Evolutionary conservation across 768 basidiomycete species (phyloP), one percentile per base, ranked within the genome.

Genomic region (Galerina sulciceps): DNA sequence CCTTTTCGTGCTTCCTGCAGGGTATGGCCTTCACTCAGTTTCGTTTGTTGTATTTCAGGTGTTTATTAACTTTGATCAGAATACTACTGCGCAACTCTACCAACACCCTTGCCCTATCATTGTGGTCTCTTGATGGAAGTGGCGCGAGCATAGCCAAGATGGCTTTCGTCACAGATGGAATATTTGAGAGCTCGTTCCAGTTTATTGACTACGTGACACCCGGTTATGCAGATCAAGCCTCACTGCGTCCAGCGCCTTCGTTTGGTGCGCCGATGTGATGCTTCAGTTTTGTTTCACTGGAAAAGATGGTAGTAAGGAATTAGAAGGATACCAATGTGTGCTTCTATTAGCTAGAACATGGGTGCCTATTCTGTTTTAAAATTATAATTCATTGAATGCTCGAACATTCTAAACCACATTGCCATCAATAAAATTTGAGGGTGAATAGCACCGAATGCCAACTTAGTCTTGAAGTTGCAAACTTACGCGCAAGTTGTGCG

Each of bases 21-120:
- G 79, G 80, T 79, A 56, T 35, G 58, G 8, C 8, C 15, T 4
- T 22, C 35, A 8, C 17, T 18, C 23, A 3, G 35, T 43, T 17
- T 9, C 20, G 20, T 11, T 35, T 31, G 4, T 31, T 8, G 9
- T 17, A 37, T 2, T 14, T 55, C 17, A 23, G 13, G 1, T 17
- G 14, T n/a, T 50, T 13, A 48, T 31, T 14, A 23, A 44, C 31
- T 18, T 37, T 23, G 35, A 40, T 11, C 54, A 80, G 81, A 6
- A 78, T 82, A 23, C 64, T 83, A 53, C 71, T 75, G 22, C 73
- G 76, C 9, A 54, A 71, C 13, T 78, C 79, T 6, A 63, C 66
- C 6, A 82, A 83, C 59, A 81, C 81, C 0, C 65, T 82, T 9
- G 81, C 75, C 2, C 60, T 83, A 14, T 80, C 79, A n/a, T 67